These are phyloP conservation scores for Nevesoporus exiguus DNA, from an alignment of 768 basidiomycete genomes.

Conservation along the genomic window DNA sequence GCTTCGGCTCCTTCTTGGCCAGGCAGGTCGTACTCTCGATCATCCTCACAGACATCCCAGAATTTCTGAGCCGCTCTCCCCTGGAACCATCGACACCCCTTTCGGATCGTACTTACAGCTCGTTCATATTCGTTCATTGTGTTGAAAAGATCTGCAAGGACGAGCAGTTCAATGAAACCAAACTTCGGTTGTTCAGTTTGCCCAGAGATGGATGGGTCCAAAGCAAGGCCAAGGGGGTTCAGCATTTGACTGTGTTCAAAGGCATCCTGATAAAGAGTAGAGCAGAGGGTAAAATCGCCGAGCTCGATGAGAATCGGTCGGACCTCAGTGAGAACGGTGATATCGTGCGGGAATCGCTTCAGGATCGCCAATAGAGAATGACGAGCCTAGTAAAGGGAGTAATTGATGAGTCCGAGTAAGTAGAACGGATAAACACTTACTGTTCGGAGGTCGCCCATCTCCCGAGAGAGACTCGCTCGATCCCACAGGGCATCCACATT, in stretches of 20 bases:
- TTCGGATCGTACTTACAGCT: slow-evolving; percentile 65
- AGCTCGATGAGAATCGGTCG: slow-evolving; percentile 56
- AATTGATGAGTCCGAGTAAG: not conserved
- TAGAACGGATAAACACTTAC: slow-evolving; percentile 37
- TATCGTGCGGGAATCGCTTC: slow-evolving; percentile 54
- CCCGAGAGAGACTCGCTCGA: slow-evolving; percentile 74
- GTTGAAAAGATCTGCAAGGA: slow-evolving; percentile 83
- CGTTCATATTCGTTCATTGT: slow-evolving; percentile 62
- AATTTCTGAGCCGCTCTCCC: slow-evolving; percentile 66
- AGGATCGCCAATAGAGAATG: slow-evolving; percentile 28
- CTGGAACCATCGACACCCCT: slow-evolving; percentile 89
- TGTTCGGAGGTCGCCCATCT: slow-evolving; percentile 64
- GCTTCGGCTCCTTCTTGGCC: slow-evolving; percentile 49
- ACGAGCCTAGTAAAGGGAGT: slow-evolving; percentile 17
- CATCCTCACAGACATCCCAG: slow-evolving; percentile 83
- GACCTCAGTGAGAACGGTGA: slow-evolving; percentile 74
- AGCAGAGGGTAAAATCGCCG: slow-evolving; percentile 61
- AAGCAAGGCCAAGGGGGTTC: slow-evolving; percentile 41
- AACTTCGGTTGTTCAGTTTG: slow-evolving; percentile 14
- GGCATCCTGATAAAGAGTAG: slow-evolving; percentile 66
- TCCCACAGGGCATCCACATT: slow-evolving; percentile 91
- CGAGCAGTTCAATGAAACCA: slow-evolving; percentile 60
- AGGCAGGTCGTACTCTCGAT: slow-evolving; percentile 74
- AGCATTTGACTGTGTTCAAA: slow-evolving; percentile 61
- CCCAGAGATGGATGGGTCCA: slow-evolving; percentile 17